Percentiles rank a stretch among this genome's conserved stretches.
Conservation (phyloP, 1,284 basidiomycete genomes). For the Leccinum subrobustum region DNA sequence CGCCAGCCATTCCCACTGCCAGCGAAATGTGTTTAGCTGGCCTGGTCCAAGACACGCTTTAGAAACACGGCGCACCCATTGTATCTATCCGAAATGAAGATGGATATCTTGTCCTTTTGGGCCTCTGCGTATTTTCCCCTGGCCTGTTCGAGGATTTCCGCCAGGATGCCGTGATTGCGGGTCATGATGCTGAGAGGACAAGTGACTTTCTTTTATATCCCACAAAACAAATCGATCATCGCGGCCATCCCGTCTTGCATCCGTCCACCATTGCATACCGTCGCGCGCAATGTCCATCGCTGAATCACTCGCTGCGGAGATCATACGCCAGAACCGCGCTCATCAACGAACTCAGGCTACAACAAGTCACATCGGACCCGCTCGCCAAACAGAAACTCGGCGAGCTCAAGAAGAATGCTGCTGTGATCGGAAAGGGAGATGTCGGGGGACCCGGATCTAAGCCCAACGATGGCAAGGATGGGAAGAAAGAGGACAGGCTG, state of each 20-base stretch:
- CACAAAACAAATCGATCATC: too few relatives aligned
- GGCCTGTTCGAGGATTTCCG: conserved; percentile 54
- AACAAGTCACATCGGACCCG: conserved; percentile 46
- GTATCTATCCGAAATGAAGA: conserved; percentile 53
- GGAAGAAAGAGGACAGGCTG: conserved; percentile 64
- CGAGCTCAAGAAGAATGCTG: conserved; percentile 60
- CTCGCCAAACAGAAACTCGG: conserved; percentile 66
- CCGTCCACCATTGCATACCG: too few relatives aligned
- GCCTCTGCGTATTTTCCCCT: conserved; percentile 51
- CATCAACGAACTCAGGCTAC: conserved; percentile 59
- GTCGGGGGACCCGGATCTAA: conserved; percentile 1
- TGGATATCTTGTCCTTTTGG: conserved; percentile 51
- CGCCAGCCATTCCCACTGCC: conserved; percentile 44
- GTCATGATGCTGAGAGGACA: conserved; percentile 47
- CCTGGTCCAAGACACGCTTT: neutral
- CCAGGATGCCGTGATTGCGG: conserved; percentile 46
- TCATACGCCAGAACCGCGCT: conserved; percentile 50
- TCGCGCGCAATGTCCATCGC: too few relatives aligned
- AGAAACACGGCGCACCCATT: conserved; percentile 35
- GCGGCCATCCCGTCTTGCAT: too few relatives aligned
- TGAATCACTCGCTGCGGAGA: conserved; percentile 42
- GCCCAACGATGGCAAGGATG: conserved; percentile 41
- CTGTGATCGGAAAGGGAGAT: conserved; percentile 41
- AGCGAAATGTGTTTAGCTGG: neutral
- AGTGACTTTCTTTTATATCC: neutral